These are phyloP conservation scores for Hericium coralloides DNA, from an alignment of 768 basidiomycete genomes.

Conservation along the genomic window DNA sequence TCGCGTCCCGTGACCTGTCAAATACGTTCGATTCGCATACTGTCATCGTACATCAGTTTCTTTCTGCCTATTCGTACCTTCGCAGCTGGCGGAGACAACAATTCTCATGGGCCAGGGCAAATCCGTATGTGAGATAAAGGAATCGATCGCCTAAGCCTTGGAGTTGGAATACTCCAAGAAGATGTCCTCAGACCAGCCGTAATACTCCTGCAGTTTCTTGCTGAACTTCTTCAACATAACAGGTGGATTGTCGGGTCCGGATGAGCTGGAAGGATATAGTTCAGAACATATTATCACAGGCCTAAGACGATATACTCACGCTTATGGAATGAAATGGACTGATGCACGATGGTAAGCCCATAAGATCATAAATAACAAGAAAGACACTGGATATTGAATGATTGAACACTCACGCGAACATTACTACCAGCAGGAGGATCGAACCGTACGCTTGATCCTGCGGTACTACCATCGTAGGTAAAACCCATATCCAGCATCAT, in stretches of 20 bases:
- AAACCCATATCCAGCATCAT: slow-evolving; percentile 24
- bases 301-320: slow-evolving; percentile 9
- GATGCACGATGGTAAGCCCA: neutral
- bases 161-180: slow-evolving; percentile 9
- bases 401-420: slow-evolving; percentile 1
- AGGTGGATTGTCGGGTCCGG: slow-evolving; percentile 20
- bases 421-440: slow-evolving; percentile 18
- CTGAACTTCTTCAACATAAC: slow-evolving; percentile 18
- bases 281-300: neutral
- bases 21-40: too few relatives aligned
- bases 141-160: too few relatives aligned
- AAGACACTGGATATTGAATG: neutral
- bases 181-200: slow-evolving; percentile 22
- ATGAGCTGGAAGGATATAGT: slow-evolving; percentile 14
- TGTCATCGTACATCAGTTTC: neutral
- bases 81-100: too few relatives aligned
- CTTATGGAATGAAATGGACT: slow-evolving; percentile 24
- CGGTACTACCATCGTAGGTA: slow-evolving; percentile 19
- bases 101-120: too few relatives aligned
- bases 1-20: too few relatives aligned
- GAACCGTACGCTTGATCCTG: slow-evolving; percentile 24
- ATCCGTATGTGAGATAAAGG: too few relatives aligned
- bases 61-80: neutral
- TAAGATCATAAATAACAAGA: neutral
- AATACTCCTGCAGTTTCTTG: slow-evolving; percentile 18